Percentiles rank a stretch among this genome's conserved stretches.
Conservation (phyloP, 306 rosid genomes). For the Hippophae gyantsensis region DNA sequence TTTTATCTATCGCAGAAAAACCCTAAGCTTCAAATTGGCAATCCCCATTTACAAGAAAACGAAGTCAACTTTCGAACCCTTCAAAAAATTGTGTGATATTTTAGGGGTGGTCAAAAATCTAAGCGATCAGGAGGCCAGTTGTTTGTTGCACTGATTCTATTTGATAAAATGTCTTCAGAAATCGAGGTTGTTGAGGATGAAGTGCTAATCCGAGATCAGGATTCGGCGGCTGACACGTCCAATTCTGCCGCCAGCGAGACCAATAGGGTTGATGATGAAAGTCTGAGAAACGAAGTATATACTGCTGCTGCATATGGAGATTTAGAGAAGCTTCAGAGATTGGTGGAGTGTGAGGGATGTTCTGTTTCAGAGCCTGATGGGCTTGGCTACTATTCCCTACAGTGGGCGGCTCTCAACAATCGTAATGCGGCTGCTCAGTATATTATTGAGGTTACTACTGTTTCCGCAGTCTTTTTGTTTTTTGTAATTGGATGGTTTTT, state of each 20-base stretch:
- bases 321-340: slow-evolving; percentile 92
- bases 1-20: slow-evolving; percentile 19
- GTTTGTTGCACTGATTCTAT: not conserved
- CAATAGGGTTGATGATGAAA: slow-evolving; percentile 38
- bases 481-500: not conserved
- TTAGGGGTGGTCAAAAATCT: not conserved
- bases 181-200: slow-evolving; percentile 92
- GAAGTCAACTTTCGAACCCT: slow-evolving; percentile 6
- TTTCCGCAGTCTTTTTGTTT: not conserved
- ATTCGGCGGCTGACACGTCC: slow-evolving; percentile 13
- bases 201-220: slow-evolving; percentile 43
- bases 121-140: not conserved
- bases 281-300: slow-evolving; percentile 73
- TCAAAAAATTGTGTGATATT: not conserved
- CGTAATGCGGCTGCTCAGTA: slow-evolving; percentile 89
- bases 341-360: slow-evolving; percentile 89
- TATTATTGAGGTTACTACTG: slow-evolving; percentile 56
- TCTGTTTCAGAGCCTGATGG: slow-evolving; percentile 87
- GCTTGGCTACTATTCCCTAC: slow-evolving; percentile 81
- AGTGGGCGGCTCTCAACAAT: slow-evolving; percentile 97
- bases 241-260: slow-evolving; percentile 11
- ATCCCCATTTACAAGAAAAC: not conserved
- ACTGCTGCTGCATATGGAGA: slow-evolving; percentile 97
- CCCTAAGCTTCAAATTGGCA: slow-evolving; percentile 26
- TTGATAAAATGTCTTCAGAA: slow-evolving; percentile 73